Percentiles rank a stretch among this genome's conserved stretches.
These are phyloP conservation scores for Schwanniomyces occidentalis DNA, from an alignment of 805 yeast species.

Conservation along the genomic window DNA sequence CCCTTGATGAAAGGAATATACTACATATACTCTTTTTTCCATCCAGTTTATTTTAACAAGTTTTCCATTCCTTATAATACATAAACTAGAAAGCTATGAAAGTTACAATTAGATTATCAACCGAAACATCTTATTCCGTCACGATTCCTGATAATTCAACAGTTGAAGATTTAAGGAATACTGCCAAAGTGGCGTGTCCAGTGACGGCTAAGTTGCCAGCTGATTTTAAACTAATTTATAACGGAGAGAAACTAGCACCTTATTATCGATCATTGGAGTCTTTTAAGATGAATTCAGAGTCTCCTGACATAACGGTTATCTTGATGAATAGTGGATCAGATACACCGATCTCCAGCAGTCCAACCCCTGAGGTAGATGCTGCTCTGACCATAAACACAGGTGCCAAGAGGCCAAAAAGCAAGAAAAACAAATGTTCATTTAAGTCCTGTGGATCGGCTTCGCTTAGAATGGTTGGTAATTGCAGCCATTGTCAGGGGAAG, in stretches of 20 bases:
- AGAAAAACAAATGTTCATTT: constrained; percentile 53
- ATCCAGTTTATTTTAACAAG: too few species aligned
- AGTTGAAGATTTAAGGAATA: constrained; percentile 49
- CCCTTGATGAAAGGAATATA: too few species aligned
- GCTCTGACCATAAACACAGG: too few species aligned
- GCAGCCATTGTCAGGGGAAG: constrained; percentile 80
- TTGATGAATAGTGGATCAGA: constrained; percentile 29
- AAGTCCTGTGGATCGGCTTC: constrained; percentile 64
- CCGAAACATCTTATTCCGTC: constrained; percentile 44
- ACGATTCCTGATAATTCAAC: constrained; percentile 55
- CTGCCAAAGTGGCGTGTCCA: constrained; percentile 46
- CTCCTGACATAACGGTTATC: constrained; percentile 19
- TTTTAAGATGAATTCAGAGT: constrained; percentile 18
- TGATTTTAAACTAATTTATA: constrained; percentile 40
- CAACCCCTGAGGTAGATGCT: constrained; percentile 19
- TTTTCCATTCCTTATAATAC: too few species aligned
- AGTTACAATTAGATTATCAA: constrained; percentile 48
- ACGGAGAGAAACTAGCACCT: constrained; percentile 40
- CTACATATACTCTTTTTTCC: too few species aligned
- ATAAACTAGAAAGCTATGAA: constrained; percentile 45
- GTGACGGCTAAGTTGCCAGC: constrained; percentile 30
- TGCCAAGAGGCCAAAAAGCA: constrained; percentile 29
- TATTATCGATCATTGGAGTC: constrained; percentile 19
- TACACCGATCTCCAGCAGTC: constrained; percentile 3
- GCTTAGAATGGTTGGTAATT: constrained; percentile 72